Base-by-base conservation (phyloP, 2,329 filamentous ascomycete species). In the Alternaria novae-zelandiae region DNA sequence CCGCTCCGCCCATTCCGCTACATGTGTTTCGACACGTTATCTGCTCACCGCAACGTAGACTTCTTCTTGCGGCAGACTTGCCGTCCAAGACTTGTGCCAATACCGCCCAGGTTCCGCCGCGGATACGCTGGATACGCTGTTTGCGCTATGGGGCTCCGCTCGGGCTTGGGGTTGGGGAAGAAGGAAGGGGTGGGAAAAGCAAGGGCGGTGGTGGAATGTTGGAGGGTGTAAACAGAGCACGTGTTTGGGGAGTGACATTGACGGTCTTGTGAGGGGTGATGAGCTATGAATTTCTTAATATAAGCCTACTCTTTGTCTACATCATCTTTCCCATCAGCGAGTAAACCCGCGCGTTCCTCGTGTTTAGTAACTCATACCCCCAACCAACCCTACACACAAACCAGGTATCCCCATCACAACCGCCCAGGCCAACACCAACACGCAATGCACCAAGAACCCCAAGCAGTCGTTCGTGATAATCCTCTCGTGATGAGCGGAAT, bases 41-140 rank as follows among this genome's bases (percentile, higher is more conserved):
- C n/a, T 30, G n/a, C 51, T 61, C 53, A 61, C 59, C 53, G 59
- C 54, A 51, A 45, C 53, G 30, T 15, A 10, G 25, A 32, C 49
- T 13, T 28, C n/a, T 54, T 30, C 44, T 45, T 21, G 36, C 53
- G 32, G 53, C 20, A 50, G 28, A 56, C 53, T 30, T 49, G 44
- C 59, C 54, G 54, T 54, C 60, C 60, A 63, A 63, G 60, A 30
- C 30, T 13, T 4, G 12, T 30, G 59, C 59, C 59, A 57, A 61
- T 41, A 15, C 32, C 21, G 59, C 54, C 59, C 47, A 57, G 54
- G 21, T 62, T 49, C 54, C 47, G 54, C 54, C 32, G 36, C 15
- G 49, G 13, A 51, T 36, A 9, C 12, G 17, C 17, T 21, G 47
- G 13, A 51, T 32, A 8, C 8, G 20, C 17, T 21, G 32, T 32